A percentile compares a stretch with the other conserved stretches of the same genome.
Evolutionary conservation across 768 basidiomycete species (phyloP).

Genomic region (Paxillus rubicundulus): DNA sequence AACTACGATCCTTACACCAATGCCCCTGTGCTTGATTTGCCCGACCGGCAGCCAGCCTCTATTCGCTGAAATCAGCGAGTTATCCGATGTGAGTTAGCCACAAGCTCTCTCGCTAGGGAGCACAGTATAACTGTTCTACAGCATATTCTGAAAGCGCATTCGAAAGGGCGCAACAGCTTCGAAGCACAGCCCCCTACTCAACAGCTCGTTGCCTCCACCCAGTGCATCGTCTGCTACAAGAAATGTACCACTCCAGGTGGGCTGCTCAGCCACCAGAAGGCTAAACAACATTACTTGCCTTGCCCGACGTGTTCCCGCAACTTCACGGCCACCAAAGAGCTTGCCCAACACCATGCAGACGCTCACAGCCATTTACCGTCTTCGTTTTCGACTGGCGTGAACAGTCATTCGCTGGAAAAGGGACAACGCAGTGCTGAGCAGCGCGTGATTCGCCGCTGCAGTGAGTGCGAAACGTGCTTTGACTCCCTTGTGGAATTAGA

Average conservation of each 20-base stretch:
- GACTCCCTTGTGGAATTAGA: slow-evolving; percentile 17
- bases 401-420: neutral
- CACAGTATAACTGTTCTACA: slow-evolving; percentile 12
- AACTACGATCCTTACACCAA: slow-evolving; percentile 17
- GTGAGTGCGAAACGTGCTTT: slow-evolving; percentile 18
- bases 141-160: slow-evolving; percentile 23
- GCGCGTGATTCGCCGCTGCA: slow-evolving; percentile 13
- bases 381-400: neutral
- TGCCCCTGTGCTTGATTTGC: slow-evolving; percentile 26
- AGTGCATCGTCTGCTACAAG: slow-evolving; percentile 27
- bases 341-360: slow-evolving; percentile 1
- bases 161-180: slow-evolving; percentile 2
- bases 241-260: slow-evolving; percentile 18
- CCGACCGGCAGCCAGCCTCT: slow-evolving; percentile 20
- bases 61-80: slow-evolving; percentile 16
- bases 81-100: slow-evolving; percentile 16
- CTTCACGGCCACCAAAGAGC: neutral
- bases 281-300: slow-evolving; percentile 20
- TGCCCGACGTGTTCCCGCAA: slow-evolving; percentile 5
- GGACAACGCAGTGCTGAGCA: slow-evolving; percentile 1
- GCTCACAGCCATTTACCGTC: neutral
- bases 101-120: neutral
- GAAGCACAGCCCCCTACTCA: neutral
- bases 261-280: slow-evolving; percentile 20
- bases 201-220: slow-evolving; percentile 9